phyloP scores from a whole-genome alignment of 805 yeast genomes.

The Suhomyces sp. region DNA sequence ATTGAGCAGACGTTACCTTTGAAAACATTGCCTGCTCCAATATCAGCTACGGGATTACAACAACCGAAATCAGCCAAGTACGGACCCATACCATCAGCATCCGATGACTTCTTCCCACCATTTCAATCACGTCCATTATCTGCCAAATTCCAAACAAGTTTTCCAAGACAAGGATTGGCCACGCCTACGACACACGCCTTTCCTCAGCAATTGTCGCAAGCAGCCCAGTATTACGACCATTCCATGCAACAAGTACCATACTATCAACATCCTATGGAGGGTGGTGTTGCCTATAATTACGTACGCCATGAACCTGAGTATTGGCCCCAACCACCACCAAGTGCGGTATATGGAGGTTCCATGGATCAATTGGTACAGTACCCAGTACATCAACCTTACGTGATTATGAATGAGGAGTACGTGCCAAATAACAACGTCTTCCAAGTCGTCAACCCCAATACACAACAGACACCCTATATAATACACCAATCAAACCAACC shows the following conservation, averaged over 20 bases:
- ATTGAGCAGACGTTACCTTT: constrained; percentile 52
- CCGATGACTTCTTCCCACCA: constrained; percentile 22
- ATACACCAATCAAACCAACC: constrained; percentile 4
- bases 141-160: constrained; percentile 23
- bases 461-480: constrained; percentile 5
- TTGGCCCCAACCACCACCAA: constrained; percentile 16
- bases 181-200: constrained; percentile 7
- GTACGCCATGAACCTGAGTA: constrained; percentile 18
- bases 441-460: constrained; percentile 11
- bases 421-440: constrained; percentile 9
- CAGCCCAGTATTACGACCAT: constrained; percentile 10
- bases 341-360: constrained; percentile 9
- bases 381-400: constrained; percentile 14
- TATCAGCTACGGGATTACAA: constrained; percentile 1
- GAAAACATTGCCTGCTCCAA: constrained; percentile 28
- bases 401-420: constrained; percentile 19
- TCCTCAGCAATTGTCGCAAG: constrained; percentile 6
- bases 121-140: constrained; percentile 21
- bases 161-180: constrained; percentile 13
- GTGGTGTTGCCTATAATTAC: neutral
- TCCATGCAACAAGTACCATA: constrained; percentile 3
- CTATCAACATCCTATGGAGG: constrained; percentile 5
- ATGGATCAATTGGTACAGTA: constrained; percentile 11
- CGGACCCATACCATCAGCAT: constrained; percentile 11
- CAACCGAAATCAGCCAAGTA: constrained; percentile 12